These are phyloP conservation scores for Alternaria alternata DNA, from an alignment of 2,329 filamentous ascomycete species.

Conservation along the genomic window DNA sequence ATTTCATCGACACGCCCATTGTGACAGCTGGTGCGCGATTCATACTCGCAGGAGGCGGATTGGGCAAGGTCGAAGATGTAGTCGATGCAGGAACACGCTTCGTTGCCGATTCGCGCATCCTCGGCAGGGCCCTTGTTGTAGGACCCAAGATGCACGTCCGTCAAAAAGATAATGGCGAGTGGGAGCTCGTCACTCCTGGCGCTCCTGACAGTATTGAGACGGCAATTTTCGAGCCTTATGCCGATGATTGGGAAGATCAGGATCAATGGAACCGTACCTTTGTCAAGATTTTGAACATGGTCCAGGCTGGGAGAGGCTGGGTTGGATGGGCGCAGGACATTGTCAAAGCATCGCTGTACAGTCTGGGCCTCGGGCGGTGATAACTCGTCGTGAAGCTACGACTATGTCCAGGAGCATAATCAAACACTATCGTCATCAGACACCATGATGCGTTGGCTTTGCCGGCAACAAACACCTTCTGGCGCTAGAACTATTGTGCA, in stretches of 20 bases:
- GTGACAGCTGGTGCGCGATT: slow-evolving; percentile 57
- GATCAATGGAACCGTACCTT: slow-evolving; percentile 66
- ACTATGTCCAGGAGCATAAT: neutral
- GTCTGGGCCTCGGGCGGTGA: slow-evolving; percentile 29
- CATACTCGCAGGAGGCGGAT: slow-evolving; percentile 64
- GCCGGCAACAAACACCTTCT: neutral
- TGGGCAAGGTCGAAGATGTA: slow-evolving; percentile 66
- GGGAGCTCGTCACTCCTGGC: slow-evolving; percentile 37
- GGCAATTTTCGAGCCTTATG: slow-evolving; percentile 69
- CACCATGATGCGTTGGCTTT: neutral
- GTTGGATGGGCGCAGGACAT: slow-evolving; percentile 57
- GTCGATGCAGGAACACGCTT: slow-evolving; percentile 70
- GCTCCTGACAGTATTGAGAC: slow-evolving; percentile 48
- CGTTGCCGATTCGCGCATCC: slow-evolving; percentile 65
- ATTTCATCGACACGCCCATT: slow-evolving; percentile 72
- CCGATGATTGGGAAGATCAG: slow-evolving; percentile 64
- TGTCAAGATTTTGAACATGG: slow-evolving; percentile 62
- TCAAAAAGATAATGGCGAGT: slow-evolving; percentile 50
- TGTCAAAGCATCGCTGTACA: slow-evolving; percentile 38
- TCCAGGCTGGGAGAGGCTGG: slow-evolving; percentile 63
- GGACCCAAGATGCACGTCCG: slow-evolving; percentile 63
- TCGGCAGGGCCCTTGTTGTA: slow-evolving; percentile 66
- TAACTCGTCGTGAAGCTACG: neutral
- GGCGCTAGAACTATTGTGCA: neutral
- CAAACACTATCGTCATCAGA: neutral